A percentile compares a stretch with the other conserved stretches of the same genome.
These are phyloP conservation scores for Poa pratensis DNA, from an alignment of 176 grass and related monocot genomes.

Conservation along the genomic window DNA sequence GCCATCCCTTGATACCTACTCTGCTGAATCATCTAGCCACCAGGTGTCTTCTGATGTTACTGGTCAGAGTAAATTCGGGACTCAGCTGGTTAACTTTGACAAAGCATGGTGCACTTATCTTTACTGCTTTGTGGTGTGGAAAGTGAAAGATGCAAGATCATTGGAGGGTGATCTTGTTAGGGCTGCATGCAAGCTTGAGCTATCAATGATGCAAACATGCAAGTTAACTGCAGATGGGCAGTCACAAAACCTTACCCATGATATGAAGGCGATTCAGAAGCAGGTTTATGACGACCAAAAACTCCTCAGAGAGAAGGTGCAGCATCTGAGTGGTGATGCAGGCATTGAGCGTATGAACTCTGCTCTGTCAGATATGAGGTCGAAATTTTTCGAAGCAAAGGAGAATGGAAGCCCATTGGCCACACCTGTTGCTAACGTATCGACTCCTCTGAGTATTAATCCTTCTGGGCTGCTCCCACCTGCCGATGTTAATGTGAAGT, in stretches of 20 bases:
- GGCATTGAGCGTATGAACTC: conserved; percentile 88
- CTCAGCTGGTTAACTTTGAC: conserved; percentile 73
- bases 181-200: conserved; percentile 88
- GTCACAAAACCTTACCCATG: conserved; percentile 71
- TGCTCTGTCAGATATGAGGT: conserved; percentile 73
- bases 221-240: conserved; percentile 61
- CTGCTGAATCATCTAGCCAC: conserved; percentile 19
- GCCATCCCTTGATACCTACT: too few species aligned
- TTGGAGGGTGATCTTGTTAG: conserved; percentile 97
- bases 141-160: conserved; percentile 90
- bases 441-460: conserved; percentile 53
- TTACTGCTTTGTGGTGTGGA: conserved; percentile 93
- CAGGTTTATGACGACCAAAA: conserved; percentile 94
- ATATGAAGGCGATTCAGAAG: conserved; percentile 92
- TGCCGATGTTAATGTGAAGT: conserved; percentile 31
- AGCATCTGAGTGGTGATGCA: conserved; percentile 80
- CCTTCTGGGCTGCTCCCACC: conserved; percentile 36
- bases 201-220: conserved; percentile 99
- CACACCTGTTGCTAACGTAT: conserved; percentile 62
- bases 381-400: conserved; percentile 90
- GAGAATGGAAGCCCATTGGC: conserved; percentile 62
- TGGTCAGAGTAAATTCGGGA: conserved; percentile 51
- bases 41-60: conserved; percentile 26
- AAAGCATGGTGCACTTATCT: conserved; percentile 83
- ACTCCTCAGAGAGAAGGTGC: conserved; percentile 88